Conservation (phyloP, 2,329 filamentous ascomycete species). For the Colletotrichum sublineola region DNA sequence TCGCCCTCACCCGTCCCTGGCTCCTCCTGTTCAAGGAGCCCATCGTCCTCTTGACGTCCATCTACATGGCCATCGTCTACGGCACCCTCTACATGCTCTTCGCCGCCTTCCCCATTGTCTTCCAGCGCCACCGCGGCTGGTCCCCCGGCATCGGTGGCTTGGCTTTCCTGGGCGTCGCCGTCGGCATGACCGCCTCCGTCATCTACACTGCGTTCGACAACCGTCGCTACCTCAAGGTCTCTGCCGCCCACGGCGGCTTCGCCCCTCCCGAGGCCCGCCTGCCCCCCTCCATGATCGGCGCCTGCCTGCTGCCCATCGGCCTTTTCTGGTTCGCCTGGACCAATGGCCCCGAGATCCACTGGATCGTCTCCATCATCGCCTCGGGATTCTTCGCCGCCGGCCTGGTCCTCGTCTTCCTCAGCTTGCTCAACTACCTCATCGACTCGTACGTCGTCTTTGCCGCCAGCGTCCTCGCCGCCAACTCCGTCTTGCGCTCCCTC, state of each 20-base stretch:
- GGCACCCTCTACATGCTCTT: constrained; percentile 72
- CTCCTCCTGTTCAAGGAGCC: constrained; percentile 78
- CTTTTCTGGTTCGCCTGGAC: constrained; percentile 73
- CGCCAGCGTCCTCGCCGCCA: constrained; percentile 80
- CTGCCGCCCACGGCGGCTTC: constrained; percentile 59
- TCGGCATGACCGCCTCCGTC: constrained; percentile 73
- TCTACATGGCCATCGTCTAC: constrained; percentile 76
- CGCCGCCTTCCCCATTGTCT: constrained; percentile 75
- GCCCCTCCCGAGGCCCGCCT: constrained; percentile 71
- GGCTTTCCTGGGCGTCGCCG: constrained; percentile 76
- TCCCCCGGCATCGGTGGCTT: constrained; percentile 70
- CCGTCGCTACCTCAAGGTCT: constrained; percentile 56
- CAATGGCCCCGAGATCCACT: constrained; percentile 63
- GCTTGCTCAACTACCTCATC: constrained; percentile 67
- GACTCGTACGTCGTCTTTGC: constrained; percentile 76
- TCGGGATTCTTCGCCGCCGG: constrained; percentile 53
- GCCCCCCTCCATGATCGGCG: constrained; percentile 67
- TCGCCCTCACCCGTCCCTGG: constrained; percentile 69
- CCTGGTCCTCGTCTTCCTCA: constrained; percentile 67
- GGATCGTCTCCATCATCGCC: constrained; percentile 58
- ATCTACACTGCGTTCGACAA: constrained; percentile 61
- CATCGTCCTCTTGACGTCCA: constrained; percentile 74
- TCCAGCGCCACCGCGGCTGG: constrained; percentile 71
- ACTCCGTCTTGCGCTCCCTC: constrained; percentile 77
- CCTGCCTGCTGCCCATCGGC: constrained; percentile 65